Evolutionary conservation across 345 rosid species (phyloP).

Genomic region (Cardiospermum halicacabum): DNA sequence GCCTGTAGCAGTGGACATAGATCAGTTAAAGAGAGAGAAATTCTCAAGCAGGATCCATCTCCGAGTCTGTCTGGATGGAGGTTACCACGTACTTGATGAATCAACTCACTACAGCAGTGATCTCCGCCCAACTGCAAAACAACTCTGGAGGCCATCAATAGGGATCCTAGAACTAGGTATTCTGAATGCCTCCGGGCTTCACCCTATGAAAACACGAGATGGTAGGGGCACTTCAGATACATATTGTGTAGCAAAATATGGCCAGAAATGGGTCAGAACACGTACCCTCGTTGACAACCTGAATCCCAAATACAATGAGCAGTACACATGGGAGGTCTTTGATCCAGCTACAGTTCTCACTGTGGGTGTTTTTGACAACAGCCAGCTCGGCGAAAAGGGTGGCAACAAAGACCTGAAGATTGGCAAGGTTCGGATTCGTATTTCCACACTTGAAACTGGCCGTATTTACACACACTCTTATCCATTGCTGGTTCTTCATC

Average conservation of each 20-base stretch:
- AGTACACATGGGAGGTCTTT: conserved; percentile 94
- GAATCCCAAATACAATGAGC: conserved; percentile 86
- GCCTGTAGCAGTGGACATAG: conserved; percentile 69
- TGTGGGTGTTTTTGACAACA: conserved; percentile 85
- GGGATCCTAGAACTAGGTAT: conserved; percentile 91
- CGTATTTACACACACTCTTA: conserved; percentile 90
- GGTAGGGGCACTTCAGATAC: conserved; percentile 89
- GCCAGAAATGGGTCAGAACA: conserved; percentile 93
- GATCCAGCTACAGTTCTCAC: conserved; percentile 95
- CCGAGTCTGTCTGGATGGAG: conserved; percentile 93
- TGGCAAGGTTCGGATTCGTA: conserved; percentile 90
- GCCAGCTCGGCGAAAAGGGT: conserved; percentile 73
- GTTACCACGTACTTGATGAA: conserved; percentile 94
- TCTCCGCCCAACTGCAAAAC: conserved; percentile 92
- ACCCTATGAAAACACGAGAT: conserved; percentile 91
- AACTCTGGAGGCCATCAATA: conserved; percentile 79
- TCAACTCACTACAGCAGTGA: conserved; percentile 96
- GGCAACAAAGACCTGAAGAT: conserved; percentile 65
- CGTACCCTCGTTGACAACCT: conserved; percentile 86
- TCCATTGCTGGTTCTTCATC: conserved; percentile 85
- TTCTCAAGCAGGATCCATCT: conserved; percentile 86
- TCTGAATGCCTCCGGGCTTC: conserved; percentile 78
- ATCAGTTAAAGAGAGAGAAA: conserved; percentile 79
- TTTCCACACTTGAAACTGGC: conserved; percentile 87
- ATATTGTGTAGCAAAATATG: conserved; percentile 93